These are phyloP conservation scores for Bryoglossum gracile DNA, from an alignment of 495 filamentous ascomycete species.

Conservation along the genomic window DNA sequence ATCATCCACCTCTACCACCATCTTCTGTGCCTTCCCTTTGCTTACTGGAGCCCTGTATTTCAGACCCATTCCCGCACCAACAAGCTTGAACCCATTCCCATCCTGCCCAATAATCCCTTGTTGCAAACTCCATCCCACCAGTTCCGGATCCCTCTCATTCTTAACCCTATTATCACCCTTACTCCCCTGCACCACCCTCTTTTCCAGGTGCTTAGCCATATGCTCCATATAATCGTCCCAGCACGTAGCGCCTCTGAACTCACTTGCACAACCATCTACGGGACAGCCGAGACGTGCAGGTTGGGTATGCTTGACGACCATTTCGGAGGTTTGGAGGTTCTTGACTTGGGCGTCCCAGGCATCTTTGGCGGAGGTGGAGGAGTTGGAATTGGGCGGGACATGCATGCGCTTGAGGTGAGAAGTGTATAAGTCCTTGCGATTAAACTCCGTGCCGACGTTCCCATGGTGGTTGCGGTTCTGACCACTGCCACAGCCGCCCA, in stretches of 20 bases:
- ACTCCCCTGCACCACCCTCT: slow-evolving; percentile 30
- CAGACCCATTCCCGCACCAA: no score
- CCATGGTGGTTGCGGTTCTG: not conserved
- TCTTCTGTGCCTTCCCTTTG: no score
- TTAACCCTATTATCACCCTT: not conserved
- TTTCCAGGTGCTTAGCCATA: slow-evolving; percentile 74
- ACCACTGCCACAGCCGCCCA: slow-evolving; percentile 48
- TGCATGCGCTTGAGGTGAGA: slow-evolving; percentile 96
- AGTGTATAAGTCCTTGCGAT: slow-evolving; percentile 93
- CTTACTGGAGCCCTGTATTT: no score
- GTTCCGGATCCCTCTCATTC: slow-evolving; percentile 17
- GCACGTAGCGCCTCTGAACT: slow-evolving; percentile 53
- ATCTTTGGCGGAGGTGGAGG: slow-evolving; percentile 24
- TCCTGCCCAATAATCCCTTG: slow-evolving; percentile 20
- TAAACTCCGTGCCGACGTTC: slow-evolving; percentile 40
- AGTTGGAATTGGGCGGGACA: slow-evolving; percentile 40
- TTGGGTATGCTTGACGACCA: slow-evolving; percentile 48
- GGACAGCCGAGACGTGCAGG: slow-evolving; percentile 60
- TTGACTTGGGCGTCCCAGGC: slow-evolving; percentile 32
- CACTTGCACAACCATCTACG: slow-evolving; percentile 44
- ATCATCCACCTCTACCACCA: no score
- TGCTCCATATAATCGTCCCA: slow-evolving; percentile 93
- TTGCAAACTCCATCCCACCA: slow-evolving; percentile 20
- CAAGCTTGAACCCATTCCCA: no score
- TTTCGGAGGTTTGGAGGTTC: slow-evolving; percentile 49